Evolutionary conservation across 2,329 filamentous ascomycete species (phyloP).

Genomic region (Trichophyton verrucosum): DNA sequence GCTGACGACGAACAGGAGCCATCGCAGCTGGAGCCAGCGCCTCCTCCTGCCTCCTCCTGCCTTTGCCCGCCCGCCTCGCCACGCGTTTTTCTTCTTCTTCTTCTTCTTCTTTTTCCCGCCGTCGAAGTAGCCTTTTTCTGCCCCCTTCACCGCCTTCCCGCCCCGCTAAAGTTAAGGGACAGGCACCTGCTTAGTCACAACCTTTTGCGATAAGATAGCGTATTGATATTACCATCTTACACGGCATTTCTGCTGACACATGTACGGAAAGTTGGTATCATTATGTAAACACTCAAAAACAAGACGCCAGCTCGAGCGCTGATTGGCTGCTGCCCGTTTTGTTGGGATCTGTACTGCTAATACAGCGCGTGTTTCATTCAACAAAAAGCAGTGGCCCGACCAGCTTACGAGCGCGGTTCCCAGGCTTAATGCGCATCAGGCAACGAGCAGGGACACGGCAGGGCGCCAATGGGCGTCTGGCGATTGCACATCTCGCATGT

Average conservation of each 20-base stretch:
- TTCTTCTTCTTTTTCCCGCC: background rate
- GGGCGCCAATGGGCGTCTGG: background rate
- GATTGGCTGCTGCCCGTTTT: background rate
- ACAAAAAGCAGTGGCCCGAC: background rate
- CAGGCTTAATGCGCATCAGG: too few species aligned
- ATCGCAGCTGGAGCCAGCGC: too few species aligned
- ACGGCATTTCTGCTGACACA: background rate
- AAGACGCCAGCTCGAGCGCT: background rate
- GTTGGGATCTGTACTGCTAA: background rate
- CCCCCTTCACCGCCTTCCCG: background rate
- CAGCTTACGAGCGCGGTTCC: too few species aligned
- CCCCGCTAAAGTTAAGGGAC: background rate
- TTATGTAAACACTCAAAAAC: background rate
- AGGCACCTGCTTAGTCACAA: background rate
- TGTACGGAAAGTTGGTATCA: background rate
- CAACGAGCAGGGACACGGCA: background rate
- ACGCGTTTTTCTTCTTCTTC: background rate
- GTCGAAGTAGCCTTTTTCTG: background rate
- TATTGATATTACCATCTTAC: background rate
- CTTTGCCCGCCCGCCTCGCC: background rate
- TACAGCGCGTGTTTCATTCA: background rate
- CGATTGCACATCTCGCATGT: background rate
- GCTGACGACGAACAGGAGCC: too few species aligned
- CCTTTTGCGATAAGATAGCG: background rate
- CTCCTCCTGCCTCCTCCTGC: background rate